These are phyloP conservation scores for Tolypocladium tundrense DNA, from an alignment of 2,329 filamentous ascomycete genomes.

Conservation along the genomic window DNA sequence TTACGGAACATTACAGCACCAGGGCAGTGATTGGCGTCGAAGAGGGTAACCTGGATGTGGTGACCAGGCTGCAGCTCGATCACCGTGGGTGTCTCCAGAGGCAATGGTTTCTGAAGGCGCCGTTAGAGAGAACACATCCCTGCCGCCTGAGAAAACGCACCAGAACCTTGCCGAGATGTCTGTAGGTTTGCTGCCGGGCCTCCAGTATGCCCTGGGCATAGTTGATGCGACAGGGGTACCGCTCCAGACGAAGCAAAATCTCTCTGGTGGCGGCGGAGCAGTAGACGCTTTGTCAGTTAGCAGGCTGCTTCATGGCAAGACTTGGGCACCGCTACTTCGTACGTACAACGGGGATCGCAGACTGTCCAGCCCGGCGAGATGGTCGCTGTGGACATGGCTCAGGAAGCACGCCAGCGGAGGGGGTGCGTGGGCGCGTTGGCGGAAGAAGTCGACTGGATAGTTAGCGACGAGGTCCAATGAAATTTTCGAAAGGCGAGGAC, in stretches of 20 bases:
- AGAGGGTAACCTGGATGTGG: slow-evolving; percentile 68
- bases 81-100: slow-evolving; percentile 65
- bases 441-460: slow-evolving; percentile 68
- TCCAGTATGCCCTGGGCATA: slow-evolving; percentile 71
- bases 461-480: slow-evolving; percentile 2
- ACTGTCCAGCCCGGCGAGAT: slow-evolving; percentile 69
- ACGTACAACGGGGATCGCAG: slow-evolving; percentile 63
- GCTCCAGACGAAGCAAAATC: slow-evolving; percentile 71
- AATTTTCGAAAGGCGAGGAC: slow-evolving; percentile 3
- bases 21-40: slow-evolving; percentile 87
- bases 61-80: slow-evolving; percentile 64
- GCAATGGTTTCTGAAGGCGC: slow-evolving; percentile 56
- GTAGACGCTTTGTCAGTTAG: slow-evolving; percentile 49
- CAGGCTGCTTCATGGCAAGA: background rate
- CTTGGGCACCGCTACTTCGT: background rate
- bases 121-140: background rate
- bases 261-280: slow-evolving; percentile 77
- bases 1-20: slow-evolving; percentile 81
- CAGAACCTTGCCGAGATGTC: slow-evolving; percentile 60
- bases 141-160: slow-evolving; percentile 21
- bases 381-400: slow-evolving; percentile 87
- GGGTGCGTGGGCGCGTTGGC: slow-evolving; percentile 37
- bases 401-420: slow-evolving; percentile 77
- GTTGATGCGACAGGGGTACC: slow-evolving; percentile 71
- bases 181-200: slow-evolving; percentile 62